Conservation (phyloP, 129 eudicot species). For the Arctium minus region DNA sequence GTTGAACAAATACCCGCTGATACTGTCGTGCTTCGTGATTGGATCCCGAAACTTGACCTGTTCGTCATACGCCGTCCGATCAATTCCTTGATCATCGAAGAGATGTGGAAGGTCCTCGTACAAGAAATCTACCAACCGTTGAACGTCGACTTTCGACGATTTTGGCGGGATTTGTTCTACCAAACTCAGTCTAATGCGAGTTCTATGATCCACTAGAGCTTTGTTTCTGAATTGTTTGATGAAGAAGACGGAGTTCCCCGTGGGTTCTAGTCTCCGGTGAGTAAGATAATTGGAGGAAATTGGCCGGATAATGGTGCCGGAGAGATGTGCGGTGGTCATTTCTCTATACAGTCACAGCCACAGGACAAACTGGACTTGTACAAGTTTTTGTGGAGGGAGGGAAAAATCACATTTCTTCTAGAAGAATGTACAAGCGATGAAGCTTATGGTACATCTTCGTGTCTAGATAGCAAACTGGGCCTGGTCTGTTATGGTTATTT, state of each 20-base stretch:
- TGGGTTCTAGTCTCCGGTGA: slow-evolving; percentile 19
- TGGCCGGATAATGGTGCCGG: slow-evolving; percentile 60
- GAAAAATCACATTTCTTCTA: background rate
- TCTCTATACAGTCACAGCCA: slow-evolving; percentile 10
- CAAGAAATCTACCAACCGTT: slow-evolving; percentile 57
- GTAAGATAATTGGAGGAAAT: slow-evolving; percentile 14
- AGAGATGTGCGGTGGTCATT: slow-evolving; percentile 59
- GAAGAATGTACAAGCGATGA: slow-evolving; percentile 1
- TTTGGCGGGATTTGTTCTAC: slow-evolving; percentile 43
- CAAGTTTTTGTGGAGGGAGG: slow-evolving; percentile 11
- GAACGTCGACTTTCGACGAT: slow-evolving; percentile 41
- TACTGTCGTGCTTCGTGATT: slow-evolving; percentile 73
- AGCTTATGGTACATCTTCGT: background rate
- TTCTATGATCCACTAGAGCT: slow-evolving; percentile 5
- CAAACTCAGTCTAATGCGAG: slow-evolving; percentile 42
- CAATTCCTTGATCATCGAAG: slow-evolving; percentile 93
- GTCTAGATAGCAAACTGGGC: background rate
- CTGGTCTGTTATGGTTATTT: background rate
- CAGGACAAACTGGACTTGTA: background rate
- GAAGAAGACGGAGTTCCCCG: slow-evolving; percentile 18
- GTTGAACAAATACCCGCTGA: slow-evolving; percentile 78
- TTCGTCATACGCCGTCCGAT: slow-evolving; percentile 77
- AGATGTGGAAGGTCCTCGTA: slow-evolving; percentile 85
- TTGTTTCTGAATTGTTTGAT: slow-evolving; percentile 27
- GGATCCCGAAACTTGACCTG: slow-evolving; percentile 89